Base-by-base conservation (phyloP, 495 filamentous ascomycete species). In the Achaetomiella virescens region DNA sequence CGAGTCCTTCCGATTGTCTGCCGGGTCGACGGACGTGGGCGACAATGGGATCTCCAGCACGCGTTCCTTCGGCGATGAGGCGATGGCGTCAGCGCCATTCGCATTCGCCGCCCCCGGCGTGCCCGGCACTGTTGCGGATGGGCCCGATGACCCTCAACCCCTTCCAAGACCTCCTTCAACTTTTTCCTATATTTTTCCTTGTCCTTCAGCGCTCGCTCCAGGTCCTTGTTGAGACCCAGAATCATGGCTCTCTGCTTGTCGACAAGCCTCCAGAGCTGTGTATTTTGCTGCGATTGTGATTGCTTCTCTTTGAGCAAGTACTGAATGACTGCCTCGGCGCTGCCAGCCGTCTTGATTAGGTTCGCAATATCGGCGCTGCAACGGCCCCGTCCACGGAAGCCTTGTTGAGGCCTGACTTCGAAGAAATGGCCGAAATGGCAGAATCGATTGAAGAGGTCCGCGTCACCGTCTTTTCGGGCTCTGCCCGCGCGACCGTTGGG, bases 231-330 rank as follows among this genome's bases (percentile, higher is more conserved):
- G 36, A 98, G 76, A 1, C 93, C 95, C 24, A 96, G 64, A 33
- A 98, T 91, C 79, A 98, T 88, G 0, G 90, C 84, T 45, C 93
- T 80, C 70, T 98, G 93, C 70, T 98, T 97, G 68, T 97, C 91
- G 24, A 98, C 91, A 45, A 98, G 72, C 50, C 89, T 84, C 93
- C 93, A 98, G 57, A 98, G 72, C 69, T 97, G 92, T 15, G 86
- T 77, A 68, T 97, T 97, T 61, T 96, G 93, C 54, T 89, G 84
- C 7, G 88, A 81, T 35, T 89, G 84, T 22, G 88, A 86, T 53
- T 91, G 84, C 70, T 97, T 97, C 64, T 97, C 92, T 64, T 89
- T 93, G 43, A 96, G 69, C 55, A 98, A 76, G 65, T 91, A 87
- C 63, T 89, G 81, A 56, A 98, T 89, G 11, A 93, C 86, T 52